These are phyloP conservation scores for Malassezia furfur DNA, from an alignment of 1,284 basidiomycete genomes.

Conservation along the genomic window DNA sequence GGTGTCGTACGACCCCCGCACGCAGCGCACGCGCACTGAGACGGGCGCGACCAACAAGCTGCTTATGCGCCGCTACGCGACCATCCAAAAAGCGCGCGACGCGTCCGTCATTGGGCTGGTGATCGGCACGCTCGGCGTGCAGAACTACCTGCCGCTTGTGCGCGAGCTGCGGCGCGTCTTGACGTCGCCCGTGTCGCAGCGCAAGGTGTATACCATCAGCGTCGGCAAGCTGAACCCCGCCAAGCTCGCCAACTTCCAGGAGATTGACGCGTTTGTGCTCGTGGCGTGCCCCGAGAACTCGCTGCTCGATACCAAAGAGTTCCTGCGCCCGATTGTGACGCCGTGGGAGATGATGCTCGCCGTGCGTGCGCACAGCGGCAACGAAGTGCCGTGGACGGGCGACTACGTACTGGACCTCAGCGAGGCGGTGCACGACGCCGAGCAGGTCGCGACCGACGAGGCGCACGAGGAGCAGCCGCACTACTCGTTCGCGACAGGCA, in stretches of 20 bases:
- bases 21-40: conserved; percentile 52
- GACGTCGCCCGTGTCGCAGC: conserved; percentile 59
- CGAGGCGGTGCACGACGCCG: conserved; percentile 10
- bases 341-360: conserved; percentile 85
- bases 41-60: conserved; percentile 61
- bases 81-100: conserved; percentile 78
- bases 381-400: conserved; percentile 59
- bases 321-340: conserved; percentile 79
- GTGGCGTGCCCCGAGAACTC: conserved; percentile 92
- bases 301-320: conserved; percentile 73
- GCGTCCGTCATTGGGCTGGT: conserved; percentile 91
- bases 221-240: conserved; percentile 92
- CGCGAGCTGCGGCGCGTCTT: conserved; percentile 25
- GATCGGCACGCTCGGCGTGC: conserved; percentile 83
- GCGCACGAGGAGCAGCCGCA: conserved; percentile 44
- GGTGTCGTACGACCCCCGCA: conserved; percentile 65
- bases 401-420: conserved; percentile 69
- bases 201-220: conserved; percentile 68
- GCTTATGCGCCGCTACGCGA: conserved; percentile 81
- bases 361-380: conserved; percentile 50
- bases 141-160: conserved; percentile 20
- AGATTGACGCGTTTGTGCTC: conserved; percentile 90
- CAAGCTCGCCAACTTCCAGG: conserved; percentile 90
- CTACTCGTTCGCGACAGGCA: conserved; percentile 80
- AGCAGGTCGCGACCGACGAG: conserved; percentile 18